Conservation (phyloP, 2,329 filamentous ascomycete genomes). For the Fusarium tanahbumbuense region DNA sequence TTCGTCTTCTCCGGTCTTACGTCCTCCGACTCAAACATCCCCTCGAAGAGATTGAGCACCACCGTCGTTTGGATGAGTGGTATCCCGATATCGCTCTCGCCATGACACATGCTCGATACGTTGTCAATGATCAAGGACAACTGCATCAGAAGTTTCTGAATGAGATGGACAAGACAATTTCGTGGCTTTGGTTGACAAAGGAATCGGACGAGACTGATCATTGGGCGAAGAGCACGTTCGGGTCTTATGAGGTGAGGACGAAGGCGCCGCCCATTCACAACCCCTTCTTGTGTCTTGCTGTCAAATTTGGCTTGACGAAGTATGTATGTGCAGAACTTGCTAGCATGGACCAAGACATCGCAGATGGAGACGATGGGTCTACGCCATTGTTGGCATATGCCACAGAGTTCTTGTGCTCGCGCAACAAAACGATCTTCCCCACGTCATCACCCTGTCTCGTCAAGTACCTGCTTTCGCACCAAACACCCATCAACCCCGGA, state of each 20-base stretch:
- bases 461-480: constrained; percentile 3
- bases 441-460: constrained; percentile 1
- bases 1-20: constrained; percentile 13
- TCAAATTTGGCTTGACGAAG: neutral
- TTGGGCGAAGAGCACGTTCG: constrained; percentile 20
- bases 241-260: constrained; percentile 11
- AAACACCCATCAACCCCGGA: neutral
- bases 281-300: constrained; percentile 9
- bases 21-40: constrained; percentile 50
- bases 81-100: constrained; percentile 53
- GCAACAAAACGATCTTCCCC: constrained; percentile 20
- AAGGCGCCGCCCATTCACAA: constrained; percentile 8
- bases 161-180: constrained; percentile 13
- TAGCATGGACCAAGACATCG: neutral
- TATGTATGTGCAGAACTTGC: constrained; percentile 14
- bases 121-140: constrained; percentile 38
- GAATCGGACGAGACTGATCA: constrained; percentile 2
- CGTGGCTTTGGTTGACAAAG: constrained; percentile 12
- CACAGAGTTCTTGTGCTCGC: constrained; percentile 18
- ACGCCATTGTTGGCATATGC: constrained; percentile 7
- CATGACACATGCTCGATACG: constrained; percentile 52
- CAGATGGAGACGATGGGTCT: neutral
- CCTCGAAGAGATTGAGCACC: constrained; percentile 51
- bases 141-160: neutral
- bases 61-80: constrained; percentile 55